Conservation (phyloP, 1,284 basidiomycete genomes). For the Anthracocystis setariae region DNA sequence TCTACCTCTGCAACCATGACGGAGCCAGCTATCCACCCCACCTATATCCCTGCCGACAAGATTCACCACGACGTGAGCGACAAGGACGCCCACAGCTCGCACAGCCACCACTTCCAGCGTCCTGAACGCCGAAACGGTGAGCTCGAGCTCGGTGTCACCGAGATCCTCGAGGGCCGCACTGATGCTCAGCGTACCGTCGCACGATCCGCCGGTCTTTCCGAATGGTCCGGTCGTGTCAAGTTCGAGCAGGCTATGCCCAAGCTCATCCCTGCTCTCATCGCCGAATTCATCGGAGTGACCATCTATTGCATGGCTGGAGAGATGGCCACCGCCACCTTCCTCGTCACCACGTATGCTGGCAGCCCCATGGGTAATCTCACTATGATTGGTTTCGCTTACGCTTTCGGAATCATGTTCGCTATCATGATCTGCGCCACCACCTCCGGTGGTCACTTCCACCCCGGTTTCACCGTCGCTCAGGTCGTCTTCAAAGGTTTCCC, state of each 20-base stretch:
- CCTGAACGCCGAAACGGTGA: constrained; percentile 39
- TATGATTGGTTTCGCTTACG: constrained; percentile 58
- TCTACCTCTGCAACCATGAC: constrained; percentile 15
- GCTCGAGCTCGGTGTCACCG: constrained; percentile 52
- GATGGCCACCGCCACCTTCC: constrained; percentile 48
- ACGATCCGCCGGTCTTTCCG: constrained; percentile 22
- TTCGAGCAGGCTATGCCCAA: constrained; percentile 30
- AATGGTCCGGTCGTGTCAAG: constrained; percentile 34
- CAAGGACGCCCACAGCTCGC: constrained; percentile 26
- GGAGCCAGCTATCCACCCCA: constrained; percentile 22
- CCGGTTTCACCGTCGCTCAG: constrained; percentile 53
- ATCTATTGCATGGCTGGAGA: constrained; percentile 53
- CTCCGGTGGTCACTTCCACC: constrained; percentile 58
- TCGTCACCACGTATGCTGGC: constrained; percentile 44
- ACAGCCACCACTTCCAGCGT: constrained; percentile 50
- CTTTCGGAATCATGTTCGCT: constrained; percentile 54
- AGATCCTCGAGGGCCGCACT: constrained; percentile 48
- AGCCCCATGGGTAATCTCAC: constrained; percentile 44
- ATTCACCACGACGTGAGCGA: constrained; percentile 30
- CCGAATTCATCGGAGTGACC: constrained; percentile 41
- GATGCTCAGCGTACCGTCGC: constrained; percentile 43
- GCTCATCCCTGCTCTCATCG: constrained; percentile 30
- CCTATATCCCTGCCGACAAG: constrained; percentile 47
- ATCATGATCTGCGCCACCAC: constrained; percentile 53
- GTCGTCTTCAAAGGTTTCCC: constrained; percentile 61